Conservation (phyloP, 23 red algal genomes). For the Pyropia yezoensis region DNA sequence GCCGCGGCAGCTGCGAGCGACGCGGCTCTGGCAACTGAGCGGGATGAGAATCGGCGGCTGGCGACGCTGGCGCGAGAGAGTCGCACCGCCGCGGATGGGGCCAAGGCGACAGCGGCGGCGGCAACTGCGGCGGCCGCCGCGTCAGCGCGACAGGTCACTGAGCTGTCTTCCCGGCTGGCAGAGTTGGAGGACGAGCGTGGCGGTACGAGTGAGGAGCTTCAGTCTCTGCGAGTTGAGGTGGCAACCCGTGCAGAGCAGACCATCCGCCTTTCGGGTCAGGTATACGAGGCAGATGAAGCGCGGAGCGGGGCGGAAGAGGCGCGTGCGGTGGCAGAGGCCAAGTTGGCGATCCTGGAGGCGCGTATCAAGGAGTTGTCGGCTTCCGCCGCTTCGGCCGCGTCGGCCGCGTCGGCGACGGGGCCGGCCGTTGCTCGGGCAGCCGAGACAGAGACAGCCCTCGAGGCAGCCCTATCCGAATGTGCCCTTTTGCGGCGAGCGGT, state of each 20-base stretch:
- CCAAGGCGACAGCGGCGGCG: background rate
- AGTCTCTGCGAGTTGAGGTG: conserved; percentile 16
- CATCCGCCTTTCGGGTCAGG: conserved; percentile 47
- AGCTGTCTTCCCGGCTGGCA: conserved; percentile 31
- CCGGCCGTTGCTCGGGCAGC: conserved; percentile 11
- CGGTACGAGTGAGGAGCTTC: conserved; percentile 20
- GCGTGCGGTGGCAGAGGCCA: background rate
- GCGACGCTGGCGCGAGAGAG: conserved; percentile 16
- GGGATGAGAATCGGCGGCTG: conserved; percentile 30
- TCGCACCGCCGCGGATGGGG: conserved; percentile 6
- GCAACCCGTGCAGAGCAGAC: conserved; percentile 41
- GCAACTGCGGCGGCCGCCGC: conserved; percentile 5
- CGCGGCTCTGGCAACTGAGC: background rate
- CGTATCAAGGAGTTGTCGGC: background rate
- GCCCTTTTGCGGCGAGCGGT: conserved; percentile 16
- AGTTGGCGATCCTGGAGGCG: background rate
- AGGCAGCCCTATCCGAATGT: background rate
- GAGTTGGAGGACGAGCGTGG: conserved; percentile 34
- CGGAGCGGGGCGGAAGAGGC: conserved; percentile 6
- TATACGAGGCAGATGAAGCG: conserved; percentile 41
- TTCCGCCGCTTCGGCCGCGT: background rate
- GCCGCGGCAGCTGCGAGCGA: too few relatives aligned
- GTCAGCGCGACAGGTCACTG: conserved; percentile 12
- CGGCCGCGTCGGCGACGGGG: background rate
- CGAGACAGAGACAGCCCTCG: background rate